phyloP scores from a whole-genome alignment of 768 basidiomycete species.

The Phylloporus sp. region DNA sequence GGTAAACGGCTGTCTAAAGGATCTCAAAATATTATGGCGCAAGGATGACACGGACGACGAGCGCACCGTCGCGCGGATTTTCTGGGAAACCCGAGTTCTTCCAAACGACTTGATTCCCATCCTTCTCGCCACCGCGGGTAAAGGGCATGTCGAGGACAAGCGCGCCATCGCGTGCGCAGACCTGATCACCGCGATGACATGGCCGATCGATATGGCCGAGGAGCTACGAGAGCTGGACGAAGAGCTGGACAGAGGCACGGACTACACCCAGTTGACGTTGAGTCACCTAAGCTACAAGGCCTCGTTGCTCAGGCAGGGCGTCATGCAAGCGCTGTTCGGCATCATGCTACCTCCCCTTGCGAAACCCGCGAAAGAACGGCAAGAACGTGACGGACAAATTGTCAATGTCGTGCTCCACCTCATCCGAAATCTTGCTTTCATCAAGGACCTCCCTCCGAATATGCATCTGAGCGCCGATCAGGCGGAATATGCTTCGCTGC shows the following conservation, averaged over 20 bases:
- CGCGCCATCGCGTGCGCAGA: constrained; percentile 81
- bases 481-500: constrained; percentile 71
- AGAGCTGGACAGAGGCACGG: constrained; percentile 71
- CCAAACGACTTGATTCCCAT: constrained; percentile 87
- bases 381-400: constrained; percentile 77
- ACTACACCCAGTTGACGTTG: constrained; percentile 78
- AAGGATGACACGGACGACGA: constrained; percentile 97
- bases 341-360: constrained; percentile 77
- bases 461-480: constrained; percentile 70
- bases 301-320: constrained; percentile 55
- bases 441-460: constrained; percentile 78
- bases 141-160: constrained; percentile 74
- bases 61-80: constrained; percentile 88
- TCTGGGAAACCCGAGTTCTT: constrained; percentile 83
- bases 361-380: constrained; percentile 61
- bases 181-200: constrained; percentile 94
- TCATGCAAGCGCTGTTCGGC: constrained; percentile 66
- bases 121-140: constrained; percentile 73
- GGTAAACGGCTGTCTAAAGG: constrained; percentile 79
- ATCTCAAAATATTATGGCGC: constrained; percentile 93
- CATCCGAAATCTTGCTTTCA: constrained; percentile 90
- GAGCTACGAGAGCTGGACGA: constrained; percentile 90
- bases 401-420: constrained; percentile 86
- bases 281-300: constrained; percentile 91
- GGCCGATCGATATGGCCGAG: constrained; percentile 95